Conservation (phyloP, 495 filamentous ascomycete genomes). For the Hyaloscypha variabilis region DNA sequence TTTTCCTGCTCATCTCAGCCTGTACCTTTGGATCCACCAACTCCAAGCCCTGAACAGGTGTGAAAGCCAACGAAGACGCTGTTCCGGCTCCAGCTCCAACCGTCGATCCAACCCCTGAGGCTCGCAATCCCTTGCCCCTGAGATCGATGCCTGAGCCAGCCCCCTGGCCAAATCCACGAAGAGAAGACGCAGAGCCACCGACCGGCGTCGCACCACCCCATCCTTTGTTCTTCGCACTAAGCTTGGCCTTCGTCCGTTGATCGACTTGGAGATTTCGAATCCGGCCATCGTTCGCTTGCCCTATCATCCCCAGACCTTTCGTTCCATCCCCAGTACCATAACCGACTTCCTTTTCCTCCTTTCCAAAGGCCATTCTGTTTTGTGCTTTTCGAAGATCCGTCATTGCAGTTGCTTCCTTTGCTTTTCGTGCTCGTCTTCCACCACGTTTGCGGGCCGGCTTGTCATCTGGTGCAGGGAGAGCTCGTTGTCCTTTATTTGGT, state of each 20-base stretch:
- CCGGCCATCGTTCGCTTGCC: conserved; percentile 81
- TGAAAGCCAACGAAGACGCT: conserved; percentile 87
- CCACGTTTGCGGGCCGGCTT: conserved; percentile 94
- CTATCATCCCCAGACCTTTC: conserved; percentile 92
- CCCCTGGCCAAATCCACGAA: conserved; percentile 75
- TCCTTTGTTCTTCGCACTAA: conserved; percentile 93
- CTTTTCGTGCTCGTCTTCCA: conserved; percentile 87
- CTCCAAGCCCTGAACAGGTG: conserved; percentile 91
- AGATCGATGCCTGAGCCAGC: conserved; percentile 60
- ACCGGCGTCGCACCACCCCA: conserved; percentile 81
- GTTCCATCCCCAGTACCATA: conserved; percentile 88
- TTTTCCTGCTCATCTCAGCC: conserved; percentile 79
- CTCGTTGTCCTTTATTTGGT: conserved; percentile 84
- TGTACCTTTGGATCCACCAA: conserved; percentile 92
- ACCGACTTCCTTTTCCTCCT: conserved; percentile 92
- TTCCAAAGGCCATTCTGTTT: conserved; percentile 94
- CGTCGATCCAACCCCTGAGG: conserved; percentile 73
- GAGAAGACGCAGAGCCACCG: conserved; percentile 70
- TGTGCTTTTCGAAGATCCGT: conserved; percentile 95
- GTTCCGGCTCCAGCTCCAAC: conserved; percentile 67
- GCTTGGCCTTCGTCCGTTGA: conserved; percentile 86
- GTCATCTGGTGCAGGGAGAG: conserved; percentile 92
- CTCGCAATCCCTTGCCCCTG: conserved; percentile 70
- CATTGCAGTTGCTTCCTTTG: conserved; percentile 96
- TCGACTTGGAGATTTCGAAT: conserved; percentile 89